Evolutionary conservation across 352 stramenopile species (phyloP).

Genomic region (Phytophthora tentaculata): DNA sequence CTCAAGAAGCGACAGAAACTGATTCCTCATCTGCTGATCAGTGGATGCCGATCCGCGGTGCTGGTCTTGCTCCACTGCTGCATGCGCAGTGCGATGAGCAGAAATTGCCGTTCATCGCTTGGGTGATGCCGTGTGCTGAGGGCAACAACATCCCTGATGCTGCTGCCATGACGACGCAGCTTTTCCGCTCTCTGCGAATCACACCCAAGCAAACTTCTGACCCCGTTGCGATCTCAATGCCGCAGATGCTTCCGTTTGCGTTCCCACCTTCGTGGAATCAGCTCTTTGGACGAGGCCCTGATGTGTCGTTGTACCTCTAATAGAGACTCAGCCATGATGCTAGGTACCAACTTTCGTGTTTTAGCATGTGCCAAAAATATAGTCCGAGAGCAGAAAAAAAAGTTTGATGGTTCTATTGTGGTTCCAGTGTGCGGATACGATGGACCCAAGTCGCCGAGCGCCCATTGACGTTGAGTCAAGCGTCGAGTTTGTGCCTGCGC

Average conservation of each 20-base stretch:
- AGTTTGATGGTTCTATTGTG: constrained; percentile 6
- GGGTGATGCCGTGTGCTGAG: constrained; percentile 77
- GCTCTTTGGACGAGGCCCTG: constrained; percentile 63
- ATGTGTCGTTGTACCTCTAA: constrained; percentile 66
- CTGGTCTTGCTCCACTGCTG: constrained; percentile 65
- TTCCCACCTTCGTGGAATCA: constrained; percentile 72
- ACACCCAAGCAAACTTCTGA: constrained; percentile 23
- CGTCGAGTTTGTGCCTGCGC: constrained; percentile 39
- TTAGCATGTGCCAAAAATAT: not conserved
- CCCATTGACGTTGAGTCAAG: constrained; percentile 5
- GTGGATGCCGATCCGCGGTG: constrained; percentile 61
- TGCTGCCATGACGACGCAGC: constrained; percentile 53
- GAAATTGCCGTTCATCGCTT: constrained; percentile 54
- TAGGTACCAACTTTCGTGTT: not conserved
- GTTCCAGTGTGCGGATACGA: not conserved
- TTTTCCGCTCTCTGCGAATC: constrained; percentile 51
- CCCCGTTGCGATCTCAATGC: constrained; percentile 12
- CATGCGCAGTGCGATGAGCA: constrained; percentile 41
- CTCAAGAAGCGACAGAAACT: constrained; percentile 12
- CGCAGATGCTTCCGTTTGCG: constrained; percentile 44
- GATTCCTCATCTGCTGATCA: constrained; percentile 18
- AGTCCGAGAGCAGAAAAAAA: constrained; percentile 25
- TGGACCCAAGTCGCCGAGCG: constrained; percentile 6
- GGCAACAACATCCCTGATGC: constrained; percentile 85
- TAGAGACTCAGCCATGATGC: constrained; percentile 18